phyloP scores from a whole-genome alignment of 495 filamentous ascomycete genomes.

The Penicillium atrosanguineum region DNA sequence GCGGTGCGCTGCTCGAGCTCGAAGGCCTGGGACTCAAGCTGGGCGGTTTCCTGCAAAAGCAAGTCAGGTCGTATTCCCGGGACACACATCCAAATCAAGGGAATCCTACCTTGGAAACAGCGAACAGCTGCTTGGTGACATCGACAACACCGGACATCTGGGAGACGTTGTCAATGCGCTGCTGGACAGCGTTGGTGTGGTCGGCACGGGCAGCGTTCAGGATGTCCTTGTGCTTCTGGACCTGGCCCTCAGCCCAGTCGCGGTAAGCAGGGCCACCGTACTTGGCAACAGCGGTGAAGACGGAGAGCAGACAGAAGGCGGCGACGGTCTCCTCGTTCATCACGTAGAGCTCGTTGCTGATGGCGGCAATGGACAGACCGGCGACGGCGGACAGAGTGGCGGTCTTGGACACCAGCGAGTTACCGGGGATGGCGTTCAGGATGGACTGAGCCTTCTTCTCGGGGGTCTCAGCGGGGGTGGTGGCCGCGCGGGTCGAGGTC shows the following conservation, averaged over 20 bases:
- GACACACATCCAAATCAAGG: not conserved
- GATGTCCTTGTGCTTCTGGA: slow-evolving; percentile 85
- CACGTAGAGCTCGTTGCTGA: slow-evolving; percentile 99
- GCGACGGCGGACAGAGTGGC: slow-evolving; percentile 92
- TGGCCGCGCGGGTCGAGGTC: slow-evolving; percentile 62
- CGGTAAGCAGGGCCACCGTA: slow-evolving; percentile 89
- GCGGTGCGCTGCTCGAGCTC: slow-evolving; percentile 95
- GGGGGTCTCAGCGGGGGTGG: slow-evolving; percentile 80
- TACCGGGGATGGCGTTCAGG: slow-evolving; percentile 83
- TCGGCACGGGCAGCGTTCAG: slow-evolving; percentile 89
- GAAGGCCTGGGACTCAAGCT: slow-evolving; percentile 91
- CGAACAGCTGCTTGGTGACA: slow-evolving; percentile 93
- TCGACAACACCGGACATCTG: slow-evolving; percentile 92
- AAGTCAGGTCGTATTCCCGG: not conserved
- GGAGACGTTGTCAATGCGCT: slow-evolving; percentile 87
- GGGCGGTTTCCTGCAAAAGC: slow-evolving; percentile 79
- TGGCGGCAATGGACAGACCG: slow-evolving; percentile 86
- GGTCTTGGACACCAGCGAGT: slow-evolving; percentile 85
- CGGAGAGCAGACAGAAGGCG: slow-evolving; percentile 80
- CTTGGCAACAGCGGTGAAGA: slow-evolving; percentile 85
- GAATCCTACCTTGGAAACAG: slow-evolving; percentile 83
- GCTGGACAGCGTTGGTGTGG: slow-evolving; percentile 92
- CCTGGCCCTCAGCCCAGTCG: slow-evolving; percentile 86
- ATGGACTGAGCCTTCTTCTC: slow-evolving; percentile 94
- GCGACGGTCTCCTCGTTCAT: slow-evolving; percentile 97